A percentile compares a stretch with the other conserved stretches of the same genome.
These are phyloP conservation scores for Avena eriantha DNA, from an alignment of 176 grass and related monocot genomes.

Conservation along the genomic window DNA sequence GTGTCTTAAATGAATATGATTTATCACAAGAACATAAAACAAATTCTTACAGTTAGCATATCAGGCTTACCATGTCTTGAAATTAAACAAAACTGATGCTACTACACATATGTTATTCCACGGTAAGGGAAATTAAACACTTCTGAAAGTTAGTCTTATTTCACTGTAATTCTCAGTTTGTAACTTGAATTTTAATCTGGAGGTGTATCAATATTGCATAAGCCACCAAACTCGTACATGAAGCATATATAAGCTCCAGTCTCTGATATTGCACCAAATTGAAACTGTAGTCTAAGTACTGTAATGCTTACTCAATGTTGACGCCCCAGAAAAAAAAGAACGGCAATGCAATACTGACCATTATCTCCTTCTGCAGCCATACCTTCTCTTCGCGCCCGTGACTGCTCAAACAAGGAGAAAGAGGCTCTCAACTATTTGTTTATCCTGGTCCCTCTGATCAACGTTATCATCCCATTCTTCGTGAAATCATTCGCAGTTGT, in stretches of 20 bases:
- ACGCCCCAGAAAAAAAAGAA: background rate
- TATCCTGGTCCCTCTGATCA: constrained; percentile 82
- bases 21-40: background rate
- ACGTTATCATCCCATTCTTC: constrained; percentile 85
- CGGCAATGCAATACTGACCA: background rate
- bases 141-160: background rate
- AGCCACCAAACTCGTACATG: background rate
- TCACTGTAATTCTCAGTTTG: background rate
- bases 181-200: background rate
- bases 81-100: background rate
- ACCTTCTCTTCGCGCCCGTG: constrained; percentile 90
- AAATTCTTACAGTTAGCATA: background rate
- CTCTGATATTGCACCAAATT: background rate
- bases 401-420: constrained; percentile 99
- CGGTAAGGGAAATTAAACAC: background rate
- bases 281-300: background rate
- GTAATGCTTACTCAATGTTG: background rate
- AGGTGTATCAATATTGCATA: background rate
- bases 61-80: background rate
- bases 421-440: constrained; percentile 99
- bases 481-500: constrained; percentile 89
- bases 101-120: background rate
- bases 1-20: background rate
- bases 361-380: constrained; percentile 64
- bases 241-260: background rate